Evolutionary conservation across 169 alveolate species (phyloP), one percentile per base, ranked within the genome.

Genomic region (Plasmodium billcollinsi): DNA sequence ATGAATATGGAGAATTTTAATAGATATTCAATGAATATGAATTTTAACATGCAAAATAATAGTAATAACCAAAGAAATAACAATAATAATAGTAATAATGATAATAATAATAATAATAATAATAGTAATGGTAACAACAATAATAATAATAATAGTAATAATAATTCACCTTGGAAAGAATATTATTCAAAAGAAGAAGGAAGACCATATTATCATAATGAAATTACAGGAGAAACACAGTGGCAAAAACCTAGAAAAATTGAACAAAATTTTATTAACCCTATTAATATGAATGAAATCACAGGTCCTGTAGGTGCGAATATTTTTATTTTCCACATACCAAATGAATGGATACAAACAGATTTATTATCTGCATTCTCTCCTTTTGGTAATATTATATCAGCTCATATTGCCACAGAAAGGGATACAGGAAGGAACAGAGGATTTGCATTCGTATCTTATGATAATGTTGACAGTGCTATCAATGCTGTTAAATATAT

Each of bases 271-370:
- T 70, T 63, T 71, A 63, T 88, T 9, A 88, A 78, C 43, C 78
- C 88, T 56, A 52, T 88, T 66, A 65, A 80, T 70, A 62, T 73
- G 69, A 85, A 62, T 59, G 91, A 73, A 85, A 50, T 85, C 21
- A 26, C 91, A 15, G 99, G 99, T 5, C 99, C 98, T 12, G 96
- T 96, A 1, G 99, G 99, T 11, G 96, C 98, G 43, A 97, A 97
- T 74, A 90, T 97, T 39, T 97, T 97, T 89, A 94, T 97, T 62
- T 97, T 97, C 91, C 98, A 97, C 93, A 93, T 97, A 12, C 99
- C 99, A 15, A 93, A 93, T 76, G 98, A 97, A 45, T 97, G 99
- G 99, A 95, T 92, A 9, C 95, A 97, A 65, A 75, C 73, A 20
- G 98, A 96, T 62, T 95, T 97, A 33, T 76, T 96, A 45, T 72